Percentiles rank a stretch among this genome's conserved stretches.
phyloP scores from a whole-genome alignment of 2,329 filamentous ascomycete species.

The Aspergillaceae sp. region DNA sequence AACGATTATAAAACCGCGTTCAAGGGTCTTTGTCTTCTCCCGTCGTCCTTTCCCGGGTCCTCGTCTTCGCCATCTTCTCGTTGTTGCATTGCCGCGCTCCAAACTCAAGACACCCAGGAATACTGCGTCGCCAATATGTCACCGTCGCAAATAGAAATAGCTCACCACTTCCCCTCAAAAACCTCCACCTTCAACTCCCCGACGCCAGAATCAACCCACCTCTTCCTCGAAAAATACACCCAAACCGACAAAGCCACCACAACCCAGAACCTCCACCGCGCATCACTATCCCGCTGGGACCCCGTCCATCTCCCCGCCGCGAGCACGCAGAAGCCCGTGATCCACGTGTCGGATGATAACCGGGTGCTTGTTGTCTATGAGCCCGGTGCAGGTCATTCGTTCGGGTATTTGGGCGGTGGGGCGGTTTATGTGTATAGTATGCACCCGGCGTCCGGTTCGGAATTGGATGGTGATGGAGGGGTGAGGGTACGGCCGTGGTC shows the following conservation, averaged over 20 bases:
- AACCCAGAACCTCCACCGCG: conserved; percentile 3
- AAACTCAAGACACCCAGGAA: conserved; percentile 4
- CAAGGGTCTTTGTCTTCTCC: conserved; percentile 10
- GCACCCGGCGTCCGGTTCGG: neutral
- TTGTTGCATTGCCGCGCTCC: conserved; percentile 10
- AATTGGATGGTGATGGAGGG: neutral
- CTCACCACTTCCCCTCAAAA: neutral
- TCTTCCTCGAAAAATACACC: neutral
- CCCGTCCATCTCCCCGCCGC: conserved; percentile 11
- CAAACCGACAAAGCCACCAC: neutral
- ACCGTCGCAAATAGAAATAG: neutral
- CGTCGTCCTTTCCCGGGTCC: neutral
- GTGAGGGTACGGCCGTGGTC: conserved; percentile 9
- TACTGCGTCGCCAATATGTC: conserved; percentile 13
- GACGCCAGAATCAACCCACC: neutral
- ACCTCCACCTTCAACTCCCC: neutral
- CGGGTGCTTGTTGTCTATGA: conserved; percentile 12
- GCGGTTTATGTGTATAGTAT: conserved; percentile 12
- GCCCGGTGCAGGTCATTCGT: conserved; percentile 9
- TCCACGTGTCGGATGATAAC: conserved; percentile 9
- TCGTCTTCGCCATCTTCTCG: neutral
- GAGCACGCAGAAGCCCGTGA: conserved; percentile 5
- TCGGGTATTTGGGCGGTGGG: conserved; percentile 8
- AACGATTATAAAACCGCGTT: conserved; percentile 8
- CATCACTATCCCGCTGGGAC: conserved; percentile 5